phyloP scores from a whole-genome alignment of 805 yeast genomes.

The Priceomyces haplophilus region DNA sequence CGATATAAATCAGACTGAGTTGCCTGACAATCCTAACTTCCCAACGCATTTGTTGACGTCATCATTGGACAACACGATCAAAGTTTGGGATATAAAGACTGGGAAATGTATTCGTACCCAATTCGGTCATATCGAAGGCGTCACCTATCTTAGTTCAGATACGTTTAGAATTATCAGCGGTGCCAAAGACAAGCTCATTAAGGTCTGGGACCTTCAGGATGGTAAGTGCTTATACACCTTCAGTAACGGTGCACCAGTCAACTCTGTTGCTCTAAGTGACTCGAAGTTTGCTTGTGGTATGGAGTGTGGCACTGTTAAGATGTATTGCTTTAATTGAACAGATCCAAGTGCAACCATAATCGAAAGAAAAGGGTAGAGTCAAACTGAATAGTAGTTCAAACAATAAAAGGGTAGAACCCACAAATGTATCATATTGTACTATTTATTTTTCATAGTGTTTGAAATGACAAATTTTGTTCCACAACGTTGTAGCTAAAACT shows the following conservation, averaged over 20 bases:
- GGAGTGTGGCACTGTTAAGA: slow-evolving; percentile 81
- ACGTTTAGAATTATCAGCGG: slow-evolving; percentile 93
- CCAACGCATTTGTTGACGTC: slow-evolving; percentile 87
- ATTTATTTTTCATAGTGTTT: background rate
- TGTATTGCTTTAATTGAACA: slow-evolving; percentile 68
- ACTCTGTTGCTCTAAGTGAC: slow-evolving; percentile 84
- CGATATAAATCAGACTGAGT: slow-evolving; percentile 14
- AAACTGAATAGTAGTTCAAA: background rate
- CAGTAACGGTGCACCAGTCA: slow-evolving; percentile 58
- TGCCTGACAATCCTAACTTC: slow-evolving; percentile 32
- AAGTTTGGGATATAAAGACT: slow-evolving; percentile 83
- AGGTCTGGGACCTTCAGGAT: slow-evolving; percentile 93
- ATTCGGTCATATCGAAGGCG: slow-evolving; percentile 98
- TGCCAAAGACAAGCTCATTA: slow-evolving; percentile 85
- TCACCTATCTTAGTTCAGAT: slow-evolving; percentile 96
- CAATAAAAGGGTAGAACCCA: background rate
- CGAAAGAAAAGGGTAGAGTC: no score
- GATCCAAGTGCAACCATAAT: no score
- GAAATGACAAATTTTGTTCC: background rate
- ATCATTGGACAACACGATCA: slow-evolving; percentile 88
- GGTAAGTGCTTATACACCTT: slow-evolving; percentile 94
- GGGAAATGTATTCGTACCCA: slow-evolving; percentile 91
- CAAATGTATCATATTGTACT: background rate
- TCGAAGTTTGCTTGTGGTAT: slow-evolving; percentile 87
- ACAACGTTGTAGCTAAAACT: no score